Base-by-base conservation (phyloP, 2,329 filamentous ascomycete species). In the Ceratocystis cacaofunesta region DNA sequence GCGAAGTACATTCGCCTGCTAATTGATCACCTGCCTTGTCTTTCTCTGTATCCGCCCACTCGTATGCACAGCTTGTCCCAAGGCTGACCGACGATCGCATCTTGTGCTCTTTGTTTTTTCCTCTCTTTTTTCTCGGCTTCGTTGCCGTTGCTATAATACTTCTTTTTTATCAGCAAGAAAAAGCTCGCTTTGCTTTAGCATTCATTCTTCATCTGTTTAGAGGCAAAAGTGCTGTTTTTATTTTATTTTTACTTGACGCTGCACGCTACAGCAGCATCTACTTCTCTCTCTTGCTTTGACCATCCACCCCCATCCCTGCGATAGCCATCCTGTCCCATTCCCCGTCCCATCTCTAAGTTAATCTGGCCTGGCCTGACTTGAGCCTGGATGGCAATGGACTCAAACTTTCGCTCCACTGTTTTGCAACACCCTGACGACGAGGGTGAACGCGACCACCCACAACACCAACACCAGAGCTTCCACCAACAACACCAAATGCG, bases 371-470 rank as follows among this genome's bases (percentile, higher is more conserved):
- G 36, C 36, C 12, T 41, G 36, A 41, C 36, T 41, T 41, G 36
- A 41, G 36, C 36, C 36, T 41, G 36, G 36, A 41, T 41, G 36
- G 36, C 65, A 68, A 80, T 80, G 77, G 78, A 80, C 66, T 75
- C 75, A 69, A 76, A 76, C 70, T 81, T 80, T 69, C 77, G 74
- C 69, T 79, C 79, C 68, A 80, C 78, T 61, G 77, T 80, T 71
- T 74, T 81, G 73, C 78, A 78, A 70, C 77, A 74, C 68, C 77
- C 73, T 72, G 75, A 74, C 71, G 73, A 76, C 66, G 76, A 76
- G 66, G 75, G 72, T 68, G 72, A 75, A 69, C 70, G 72, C 50
- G 65, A 66, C 36, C 60, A 48, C 36, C 62, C 68, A 69, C 57
- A 73, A 68, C 71, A 71, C 69, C 75, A 41, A 41, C 36, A 41